A percentile compares a stretch with the other conserved stretches of the same genome.
These are phyloP conservation scores for Cephalotrichum gorgonifer DNA, from an alignment of 2,329 filamentous ascomycete species.

Conservation along the genomic window DNA sequence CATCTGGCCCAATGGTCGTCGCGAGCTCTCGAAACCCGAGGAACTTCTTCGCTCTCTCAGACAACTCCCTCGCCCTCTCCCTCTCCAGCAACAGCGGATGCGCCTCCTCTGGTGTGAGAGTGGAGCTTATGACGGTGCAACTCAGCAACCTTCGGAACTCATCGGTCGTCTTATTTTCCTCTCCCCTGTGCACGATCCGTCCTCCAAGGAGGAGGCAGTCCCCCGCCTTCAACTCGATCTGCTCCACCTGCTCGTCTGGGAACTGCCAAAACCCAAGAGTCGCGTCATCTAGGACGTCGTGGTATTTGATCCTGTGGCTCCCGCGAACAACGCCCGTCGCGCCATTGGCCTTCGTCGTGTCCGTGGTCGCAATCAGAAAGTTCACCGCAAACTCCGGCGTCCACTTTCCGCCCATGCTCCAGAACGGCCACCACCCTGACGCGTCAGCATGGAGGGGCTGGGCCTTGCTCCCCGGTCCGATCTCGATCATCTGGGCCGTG, in stretches of 20 bases:
- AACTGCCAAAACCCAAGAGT: neutral
- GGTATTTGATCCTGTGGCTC: conserved; percentile 1
- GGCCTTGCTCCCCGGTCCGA: conserved; percentile 1
- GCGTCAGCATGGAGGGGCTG: neutral
- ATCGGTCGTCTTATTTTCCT: conserved; percentile 6
- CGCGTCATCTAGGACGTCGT: neutral
- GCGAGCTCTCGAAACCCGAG: conserved; percentile 4
- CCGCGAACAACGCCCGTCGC: conserved; percentile 4
- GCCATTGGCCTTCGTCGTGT: conserved; percentile 7
- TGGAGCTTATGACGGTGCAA: conserved; percentile 7
- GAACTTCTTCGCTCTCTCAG: conserved; percentile 8
- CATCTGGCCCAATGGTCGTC: conserved; percentile 1
- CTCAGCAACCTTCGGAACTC: conserved; percentile 6
- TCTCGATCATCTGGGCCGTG: conserved; percentile 4
- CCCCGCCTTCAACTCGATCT: conserved; percentile 7
- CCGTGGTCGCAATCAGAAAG: conserved; percentile 8
- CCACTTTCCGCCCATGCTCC: neutral
- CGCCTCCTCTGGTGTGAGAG: conserved; percentile 7
- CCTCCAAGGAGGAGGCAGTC: conserved; percentile 8
- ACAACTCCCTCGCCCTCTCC: neutral
- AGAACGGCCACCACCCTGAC: conserved; percentile 3
- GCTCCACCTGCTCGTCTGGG: conserved; percentile 7
- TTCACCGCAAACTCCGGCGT: conserved; percentile 7
- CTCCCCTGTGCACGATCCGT: conserved; percentile 7
- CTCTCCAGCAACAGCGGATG: conserved; percentile 4